Percentiles rank a stretch among this genome's conserved stretches.
phyloP scores from a whole-genome alignment of 2,329 filamentous ascomycete genomes.

The Lasiodiplodia hormozganensis region DNA sequence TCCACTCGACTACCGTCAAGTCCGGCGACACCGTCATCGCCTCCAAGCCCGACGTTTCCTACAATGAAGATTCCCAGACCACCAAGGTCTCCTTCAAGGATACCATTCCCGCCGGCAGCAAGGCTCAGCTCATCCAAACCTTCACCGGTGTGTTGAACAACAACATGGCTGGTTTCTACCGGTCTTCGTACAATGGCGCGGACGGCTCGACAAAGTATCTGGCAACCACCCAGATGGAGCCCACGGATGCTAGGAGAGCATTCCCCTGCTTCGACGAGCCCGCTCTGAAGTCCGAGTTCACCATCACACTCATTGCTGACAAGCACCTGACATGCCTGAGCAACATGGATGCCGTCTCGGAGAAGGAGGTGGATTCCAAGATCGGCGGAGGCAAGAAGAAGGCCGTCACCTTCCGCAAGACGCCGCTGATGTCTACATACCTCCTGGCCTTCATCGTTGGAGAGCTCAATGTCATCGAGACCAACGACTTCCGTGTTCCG shows the following conservation, averaged over 20 bases:
- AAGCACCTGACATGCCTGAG: conserved; percentile 89
- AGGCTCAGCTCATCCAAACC: conserved; percentile 77
- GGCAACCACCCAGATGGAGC: conserved; percentile 95
- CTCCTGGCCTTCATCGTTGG: conserved; percentile 92
- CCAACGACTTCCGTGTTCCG: conserved; percentile 87
- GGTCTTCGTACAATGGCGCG: conserved; percentile 86
- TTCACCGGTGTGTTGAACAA: conserved; percentile 86
- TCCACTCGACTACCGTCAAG: conserved; percentile 75
- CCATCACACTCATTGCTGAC: conserved; percentile 88
- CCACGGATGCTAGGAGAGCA: conserved; percentile 88
- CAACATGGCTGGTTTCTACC: conserved; percentile 97
- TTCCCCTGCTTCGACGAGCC: conserved; percentile 99
- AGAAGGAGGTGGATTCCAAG: conserved; percentile 72
- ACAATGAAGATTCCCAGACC: conserved; percentile 81
- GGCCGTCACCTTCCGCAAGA: conserved; percentile 89
- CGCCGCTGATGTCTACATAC: conserved; percentile 95
- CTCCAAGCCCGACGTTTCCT: conserved; percentile 70
- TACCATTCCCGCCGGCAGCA: conserved; percentile 73
- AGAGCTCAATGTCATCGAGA: conserved; percentile 93
- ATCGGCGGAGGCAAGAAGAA: conserved; percentile 73
- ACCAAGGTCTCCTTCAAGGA: conserved; percentile 82
- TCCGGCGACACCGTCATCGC: conserved; percentile 64
- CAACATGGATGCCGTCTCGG: conserved; percentile 94
- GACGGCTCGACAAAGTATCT: conserved; percentile 82
- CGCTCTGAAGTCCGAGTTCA: conserved; percentile 94